These are phyloP conservation scores for Chalciporus pseudorubinellus DNA, from an alignment of 768 basidiomycete species.

Conservation along the genomic window DNA sequence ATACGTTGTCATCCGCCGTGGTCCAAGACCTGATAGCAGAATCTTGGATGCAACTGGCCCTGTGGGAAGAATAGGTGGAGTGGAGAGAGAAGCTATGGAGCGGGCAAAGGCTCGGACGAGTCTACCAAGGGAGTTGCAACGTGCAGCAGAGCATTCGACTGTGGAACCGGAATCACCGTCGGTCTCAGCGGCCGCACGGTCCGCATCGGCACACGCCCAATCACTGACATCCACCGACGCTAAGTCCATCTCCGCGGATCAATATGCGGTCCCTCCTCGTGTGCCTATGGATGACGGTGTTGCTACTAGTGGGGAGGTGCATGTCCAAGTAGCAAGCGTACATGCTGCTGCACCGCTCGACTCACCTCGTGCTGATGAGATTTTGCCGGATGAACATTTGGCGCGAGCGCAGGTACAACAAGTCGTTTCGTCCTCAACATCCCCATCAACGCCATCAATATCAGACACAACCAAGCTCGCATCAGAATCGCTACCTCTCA, in stretches of 20 bases:
- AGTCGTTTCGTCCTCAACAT: slow-evolving; percentile 1
- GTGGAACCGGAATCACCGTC: slow-evolving; percentile 29
- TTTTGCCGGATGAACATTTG: slow-evolving; percentile 10
- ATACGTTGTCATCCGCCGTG: slow-evolving; percentile 85
- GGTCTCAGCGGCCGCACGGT: slow-evolving; percentile 12
- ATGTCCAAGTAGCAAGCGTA: slow-evolving; percentile 17
- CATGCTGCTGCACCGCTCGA: slow-evolving; percentile 17
- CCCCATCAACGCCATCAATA: slow-evolving; percentile 15
- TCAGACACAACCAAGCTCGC: slow-evolving; percentile 4
- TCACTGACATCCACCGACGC: slow-evolving; percentile 15
- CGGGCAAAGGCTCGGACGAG: slow-evolving; percentile 17
- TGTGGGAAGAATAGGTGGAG: slow-evolving; percentile 29
- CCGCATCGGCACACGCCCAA: slow-evolving; percentile 11
- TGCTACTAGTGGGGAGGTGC: slow-evolving; percentile 15
- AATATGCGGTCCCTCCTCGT: slow-evolving; percentile 8
- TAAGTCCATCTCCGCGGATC: slow-evolving; percentile 25
- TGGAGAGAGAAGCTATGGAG: slow-evolving; percentile 31
- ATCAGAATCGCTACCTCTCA: background rate
- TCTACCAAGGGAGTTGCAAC: slow-evolving; percentile 28
- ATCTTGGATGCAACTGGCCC: slow-evolving; percentile 4
- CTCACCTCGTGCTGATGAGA: slow-evolving; percentile 27
- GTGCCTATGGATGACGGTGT: slow-evolving; percentile 19
- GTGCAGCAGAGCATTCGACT: slow-evolving; percentile 19
- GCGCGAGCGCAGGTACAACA: slow-evolving; percentile 15
- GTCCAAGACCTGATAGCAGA: slow-evolving; percentile 53